Evolutionary conservation across 345 rosid species (phyloP).

Genomic region (Pugionium dolabratum): DNA sequence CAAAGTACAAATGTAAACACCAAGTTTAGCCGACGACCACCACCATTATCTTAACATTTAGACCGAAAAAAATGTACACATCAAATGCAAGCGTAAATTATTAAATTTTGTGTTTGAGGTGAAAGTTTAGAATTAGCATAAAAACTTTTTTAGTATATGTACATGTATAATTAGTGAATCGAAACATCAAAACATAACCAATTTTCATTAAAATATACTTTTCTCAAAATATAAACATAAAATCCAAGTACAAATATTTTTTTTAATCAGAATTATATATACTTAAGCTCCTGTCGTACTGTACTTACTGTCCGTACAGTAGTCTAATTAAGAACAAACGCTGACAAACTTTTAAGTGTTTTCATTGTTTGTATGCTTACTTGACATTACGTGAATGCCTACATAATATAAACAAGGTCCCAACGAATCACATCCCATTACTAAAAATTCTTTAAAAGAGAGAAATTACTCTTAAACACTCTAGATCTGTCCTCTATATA

Average conservation of each 20-base stretch:
- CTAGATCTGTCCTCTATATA: conserved; percentile 15
- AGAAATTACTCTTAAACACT: conserved; percentile 15
- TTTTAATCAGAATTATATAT: not conserved
- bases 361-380: not conserved
- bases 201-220: too few relatives aligned
- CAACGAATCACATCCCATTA: conserved; percentile 17
- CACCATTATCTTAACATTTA: too few relatives aligned
- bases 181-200: too few relatives aligned
- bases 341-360: conserved; percentile 4
- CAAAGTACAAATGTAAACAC: too few relatives aligned
- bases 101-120: too few relatives aligned
- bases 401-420: conserved; percentile 9
- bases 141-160: too few relatives aligned
- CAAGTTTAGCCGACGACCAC: too few relatives aligned
- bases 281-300: conserved; percentile 35
- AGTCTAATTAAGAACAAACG: conserved; percentile 1
- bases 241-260: not conserved
- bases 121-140: too few relatives aligned
- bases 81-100: too few relatives aligned
- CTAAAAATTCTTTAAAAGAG: not conserved
- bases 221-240: not conserved
- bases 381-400: not conserved
- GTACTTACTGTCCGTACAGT: conserved; percentile 47
- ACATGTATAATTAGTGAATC: too few relatives aligned
- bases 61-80: too few relatives aligned